Base-by-base conservation (phyloP, 805 yeast species). In the Teunomyces gatunensis region DNA sequence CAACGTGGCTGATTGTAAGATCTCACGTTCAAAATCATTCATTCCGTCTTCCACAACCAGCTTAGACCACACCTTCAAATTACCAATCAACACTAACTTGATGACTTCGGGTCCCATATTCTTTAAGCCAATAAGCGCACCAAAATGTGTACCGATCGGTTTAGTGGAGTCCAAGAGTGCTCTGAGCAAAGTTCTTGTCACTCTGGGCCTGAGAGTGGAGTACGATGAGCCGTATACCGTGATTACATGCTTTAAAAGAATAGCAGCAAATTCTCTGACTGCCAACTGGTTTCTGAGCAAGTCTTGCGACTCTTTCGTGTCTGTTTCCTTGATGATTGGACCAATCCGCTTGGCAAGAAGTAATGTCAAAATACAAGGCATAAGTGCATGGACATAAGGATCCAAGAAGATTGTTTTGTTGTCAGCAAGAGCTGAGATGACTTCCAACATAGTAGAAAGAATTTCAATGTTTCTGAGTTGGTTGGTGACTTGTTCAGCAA, bases 331-430 rank as follows among this genome's bases (percentile, higher is more conserved):
- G 3, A 69, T 48, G 18, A 62, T 67, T 3, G 74, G 63, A 2
- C 97, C 97, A n/a, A 92, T 79, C 51, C 88, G 81, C 59, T 90
- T 90, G 1, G 98, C 97, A 43, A 94, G 76, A 39, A 94, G 75
- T 17, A 92, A 75, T 0, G 99, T 94, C 54, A 94, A 75, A 29
- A 94, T 85, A 51, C 97, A 89, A n/a, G 99, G 99, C 88, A 94
- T 89, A 56, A 94, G 72, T 0, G 96, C 92, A 69, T 95, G 99
- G 40, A 94, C 89, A 60, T 92, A 92, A 9, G 98, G 99, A 55
- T 92, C 97, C 50, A 92, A 75, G 58, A 90, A 92, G 34, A 94
- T 83, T 17, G 96, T 84, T 46, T 83, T 83, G 67, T 94, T 94
- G 37, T 85, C 82, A 43, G 90, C 75, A 27, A 94, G 74, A 0